Conservation (phyloP, 2,329 filamentous ascomycete species). For the Fusarium subglutinans region DNA sequence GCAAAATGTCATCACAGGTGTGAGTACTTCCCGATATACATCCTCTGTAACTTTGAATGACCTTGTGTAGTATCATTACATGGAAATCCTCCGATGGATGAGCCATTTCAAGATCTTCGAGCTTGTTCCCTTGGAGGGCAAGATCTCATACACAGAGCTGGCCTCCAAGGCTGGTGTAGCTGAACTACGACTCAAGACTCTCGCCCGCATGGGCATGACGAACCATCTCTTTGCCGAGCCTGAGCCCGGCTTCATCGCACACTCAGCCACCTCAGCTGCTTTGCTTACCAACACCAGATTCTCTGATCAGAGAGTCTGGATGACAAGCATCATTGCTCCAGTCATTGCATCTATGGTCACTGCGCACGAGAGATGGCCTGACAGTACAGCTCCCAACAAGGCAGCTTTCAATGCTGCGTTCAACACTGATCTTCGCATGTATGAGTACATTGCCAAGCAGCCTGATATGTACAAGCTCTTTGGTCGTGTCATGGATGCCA, state of each 20-base stretch:
- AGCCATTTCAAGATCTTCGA: not conserved
- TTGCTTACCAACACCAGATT: not conserved
- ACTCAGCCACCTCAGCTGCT: not conserved
- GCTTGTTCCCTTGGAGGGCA: not conserved
- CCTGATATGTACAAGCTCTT: not conserved
- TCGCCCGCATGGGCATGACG: not conserved
- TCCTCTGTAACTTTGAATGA: fast-evolving
- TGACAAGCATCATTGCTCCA: not conserved
- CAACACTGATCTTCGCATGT: not conserved
- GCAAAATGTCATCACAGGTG: not conserved
- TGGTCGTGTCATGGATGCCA: not conserved
- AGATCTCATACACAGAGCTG: not conserved
- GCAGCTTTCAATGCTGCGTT: not conserved
- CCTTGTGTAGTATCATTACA: not conserved
- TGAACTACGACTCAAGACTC: not conserved
- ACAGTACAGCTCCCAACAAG: not conserved
- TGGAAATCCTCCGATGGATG: slow-evolving; percentile 2
- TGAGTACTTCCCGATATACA: fast-evolving
- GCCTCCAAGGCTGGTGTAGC: not conserved
- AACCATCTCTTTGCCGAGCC: not conserved
- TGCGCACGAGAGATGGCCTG: not conserved
- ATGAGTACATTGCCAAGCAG: not conserved
- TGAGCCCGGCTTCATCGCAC: not conserved
- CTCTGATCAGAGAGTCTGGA: not conserved
- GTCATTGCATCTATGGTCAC: not conserved